phyloP scores from a whole-genome alignment of 768 basidiomycete species.

The Kwoniella sp. region DNA sequence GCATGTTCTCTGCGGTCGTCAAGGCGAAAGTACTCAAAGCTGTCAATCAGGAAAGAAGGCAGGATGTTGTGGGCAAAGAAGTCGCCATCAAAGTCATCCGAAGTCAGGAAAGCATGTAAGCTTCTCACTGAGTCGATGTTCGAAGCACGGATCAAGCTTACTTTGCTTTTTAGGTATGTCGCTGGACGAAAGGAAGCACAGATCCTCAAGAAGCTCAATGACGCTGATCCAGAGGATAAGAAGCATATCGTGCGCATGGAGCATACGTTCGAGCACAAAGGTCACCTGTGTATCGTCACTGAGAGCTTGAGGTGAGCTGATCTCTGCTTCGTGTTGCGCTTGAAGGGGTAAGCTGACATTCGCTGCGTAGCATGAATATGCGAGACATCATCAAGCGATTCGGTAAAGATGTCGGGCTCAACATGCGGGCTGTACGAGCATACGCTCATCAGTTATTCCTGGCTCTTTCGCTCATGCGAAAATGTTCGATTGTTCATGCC shows the following conservation, averaged over 20 bases:
- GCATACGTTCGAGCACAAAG: conserved; percentile 93
- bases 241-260: conserved; percentile 93
- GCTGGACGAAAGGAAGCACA: conserved; percentile 89
- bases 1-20: conserved; percentile 98
- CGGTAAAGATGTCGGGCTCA: conserved; percentile 95
- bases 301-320: conserved; percentile 78
- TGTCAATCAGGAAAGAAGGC: conserved; percentile 57
- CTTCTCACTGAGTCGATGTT: conserved; percentile 23
- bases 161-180: conserved; percentile 69
- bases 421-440: conserved; percentile 96
- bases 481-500: conserved; percentile 93
- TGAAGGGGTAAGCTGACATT: conserved; percentile 5
- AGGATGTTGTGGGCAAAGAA: conserved; percentile 65
- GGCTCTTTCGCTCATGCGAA: conserved; percentile 77
- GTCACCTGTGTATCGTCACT: conserved; percentile 93
- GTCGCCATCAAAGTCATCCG: conserved; percentile 97
- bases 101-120: conserved; percentile 94
- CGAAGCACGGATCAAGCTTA: background rate
- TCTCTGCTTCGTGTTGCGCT: background rate
- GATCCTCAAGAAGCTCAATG: conserved; percentile 80
- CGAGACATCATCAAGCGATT: conserved; percentile 97
- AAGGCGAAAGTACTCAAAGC: conserved; percentile 75
- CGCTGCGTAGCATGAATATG: conserved; percentile 83
- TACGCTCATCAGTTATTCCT: conserved; percentile 96
- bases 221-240: conserved; percentile 93